Evolutionary conservation across 1,139 yeast genomes (phyloP).

Genomic region (Chernovozyma aurita): DNA sequence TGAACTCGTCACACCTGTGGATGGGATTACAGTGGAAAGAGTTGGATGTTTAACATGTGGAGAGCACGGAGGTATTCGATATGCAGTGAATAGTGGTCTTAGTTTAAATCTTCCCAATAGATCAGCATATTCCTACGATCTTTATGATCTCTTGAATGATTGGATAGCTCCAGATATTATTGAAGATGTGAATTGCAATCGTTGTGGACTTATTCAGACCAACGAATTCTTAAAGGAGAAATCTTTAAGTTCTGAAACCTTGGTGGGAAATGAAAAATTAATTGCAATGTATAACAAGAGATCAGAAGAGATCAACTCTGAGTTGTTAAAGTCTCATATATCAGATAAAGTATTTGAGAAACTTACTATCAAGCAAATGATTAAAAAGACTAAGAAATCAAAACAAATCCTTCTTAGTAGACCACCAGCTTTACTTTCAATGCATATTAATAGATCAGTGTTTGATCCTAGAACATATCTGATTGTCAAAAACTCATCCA

Average conservation of each 20-base stretch:
- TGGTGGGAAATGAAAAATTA: conserved; percentile 21
- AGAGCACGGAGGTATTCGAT: conserved; percentile 87
- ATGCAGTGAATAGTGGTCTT: conserved; percentile 75
- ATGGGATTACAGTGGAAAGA: conserved; percentile 80
- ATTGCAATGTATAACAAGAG: conserved; percentile 46
- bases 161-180: conserved; percentile 83
- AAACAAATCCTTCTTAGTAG: conserved; percentile 76
- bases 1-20: conserved; percentile 77
- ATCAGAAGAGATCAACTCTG: conserved; percentile 50
- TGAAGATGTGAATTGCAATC: conserved; percentile 88
- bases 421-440: conserved; percentile 79
- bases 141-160: conserved; percentile 54
- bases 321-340: conserved; percentile 61
- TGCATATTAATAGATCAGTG: conserved; percentile 88
- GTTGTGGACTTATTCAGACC: conserved; percentile 75
- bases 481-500: conserved; percentile 79
- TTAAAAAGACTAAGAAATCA: conserved; percentile 71
- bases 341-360: conserved; percentile 75
- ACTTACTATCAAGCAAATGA: conserved; percentile 71
- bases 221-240: conserved; percentile 45
- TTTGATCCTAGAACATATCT: conserved; percentile 83
- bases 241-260: conserved; percentile 12
- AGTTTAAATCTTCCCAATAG: conserved; percentile 59
- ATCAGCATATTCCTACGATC: conserved; percentile 33
- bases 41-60: conserved; percentile 89